These are phyloP conservation scores for Coniella vitis DNA, from an alignment of 2,329 filamentous ascomycete species.

Conservation along the genomic window DNA sequence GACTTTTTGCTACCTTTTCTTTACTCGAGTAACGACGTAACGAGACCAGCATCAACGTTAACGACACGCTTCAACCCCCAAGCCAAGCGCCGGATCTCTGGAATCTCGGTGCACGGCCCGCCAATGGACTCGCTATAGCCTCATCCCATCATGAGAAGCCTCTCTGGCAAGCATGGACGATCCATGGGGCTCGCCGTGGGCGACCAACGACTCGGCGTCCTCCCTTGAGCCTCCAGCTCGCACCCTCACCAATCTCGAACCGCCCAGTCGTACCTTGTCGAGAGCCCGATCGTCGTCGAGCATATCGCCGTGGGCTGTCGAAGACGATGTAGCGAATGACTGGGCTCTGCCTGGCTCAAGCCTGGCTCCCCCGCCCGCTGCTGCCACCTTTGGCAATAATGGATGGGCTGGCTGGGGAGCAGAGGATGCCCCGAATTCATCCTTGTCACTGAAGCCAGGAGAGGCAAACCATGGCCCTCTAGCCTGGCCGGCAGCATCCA, in stretches of 20 bases:
- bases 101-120: constrained; percentile 9
- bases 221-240: constrained; percentile 34
- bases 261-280: constrained; percentile 27
- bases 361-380: constrained; percentile 19
- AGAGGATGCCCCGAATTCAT: constrained; percentile 16
- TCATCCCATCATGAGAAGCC: constrained; percentile 16
- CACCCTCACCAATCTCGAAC: constrained; percentile 26
- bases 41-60: too few species aligned
- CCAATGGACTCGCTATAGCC: constrained; percentile 11
- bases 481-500: constrained; percentile 32
- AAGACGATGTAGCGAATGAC: constrained; percentile 31
- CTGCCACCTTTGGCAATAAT: constrained; percentile 12
- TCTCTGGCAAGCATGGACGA: constrained; percentile 47
- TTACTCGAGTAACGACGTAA: too few species aligned
- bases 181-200: constrained; percentile 58
- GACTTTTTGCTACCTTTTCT: background rate
- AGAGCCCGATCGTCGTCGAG: constrained; percentile 21
- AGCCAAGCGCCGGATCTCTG: background rate
- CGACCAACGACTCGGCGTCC: constrained; percentile 25
- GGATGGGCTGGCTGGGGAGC: constrained; percentile 27
- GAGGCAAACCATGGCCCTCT: constrained; percentile 28
- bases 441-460: constrained; percentile 24
- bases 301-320: constrained; percentile 36
- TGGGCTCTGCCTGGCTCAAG: constrained; percentile 29
- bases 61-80: background rate